Evolutionary conservation across 2,329 filamentous ascomycete species (phyloP).

Genomic region (Hirsutella rhossiliensis): DNA sequence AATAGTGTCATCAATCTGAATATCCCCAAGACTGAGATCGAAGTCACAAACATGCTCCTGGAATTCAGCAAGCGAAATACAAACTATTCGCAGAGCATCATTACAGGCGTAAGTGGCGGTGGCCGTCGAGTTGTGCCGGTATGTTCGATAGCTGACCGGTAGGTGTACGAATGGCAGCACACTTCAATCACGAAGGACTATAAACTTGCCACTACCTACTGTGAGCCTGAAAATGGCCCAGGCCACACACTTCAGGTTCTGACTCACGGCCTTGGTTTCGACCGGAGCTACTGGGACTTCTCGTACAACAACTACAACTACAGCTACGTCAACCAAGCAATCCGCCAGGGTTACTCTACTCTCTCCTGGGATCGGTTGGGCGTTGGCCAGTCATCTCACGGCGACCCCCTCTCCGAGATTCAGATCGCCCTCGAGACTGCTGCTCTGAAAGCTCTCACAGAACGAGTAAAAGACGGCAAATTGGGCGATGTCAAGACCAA

Average conservation of each 20-base stretch:
- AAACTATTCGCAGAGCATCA: too few relatives aligned
- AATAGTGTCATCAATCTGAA: too few relatives aligned
- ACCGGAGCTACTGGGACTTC: conserved; percentile 48
- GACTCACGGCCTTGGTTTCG: conserved; percentile 28
- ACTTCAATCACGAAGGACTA: too few relatives aligned
- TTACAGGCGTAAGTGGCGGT: too few relatives aligned
- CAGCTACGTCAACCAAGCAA: conserved; percentile 45
- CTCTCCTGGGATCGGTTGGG: conserved; percentile 52
- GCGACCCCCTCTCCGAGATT: conserved; percentile 47
- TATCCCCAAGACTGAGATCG: too few relatives aligned
- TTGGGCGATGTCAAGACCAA: conserved; percentile 26
- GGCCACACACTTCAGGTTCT: conserved; percentile 24
- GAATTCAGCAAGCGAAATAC: too few relatives aligned
- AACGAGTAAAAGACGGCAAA: conserved; percentile 29
- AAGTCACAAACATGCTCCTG: too few relatives aligned
- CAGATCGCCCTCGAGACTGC: conserved; percentile 46
- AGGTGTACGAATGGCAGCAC: too few relatives aligned
- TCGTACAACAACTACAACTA: conserved; percentile 47
- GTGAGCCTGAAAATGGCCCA: conserved; percentile 36
- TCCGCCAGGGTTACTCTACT: conserved; percentile 45
- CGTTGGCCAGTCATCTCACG: conserved; percentile 44
- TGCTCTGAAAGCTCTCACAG: conserved; percentile 41
- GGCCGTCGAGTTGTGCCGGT: too few relatives aligned
- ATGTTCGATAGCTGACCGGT: too few relatives aligned
- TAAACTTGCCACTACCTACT: conserved; percentile 48